Evolutionary conservation across 495 filamentous ascomycete genomes (phyloP), one percentile per base, ranked within the genome.

Genomic region (Aspergillus olivimuriae): DNA sequence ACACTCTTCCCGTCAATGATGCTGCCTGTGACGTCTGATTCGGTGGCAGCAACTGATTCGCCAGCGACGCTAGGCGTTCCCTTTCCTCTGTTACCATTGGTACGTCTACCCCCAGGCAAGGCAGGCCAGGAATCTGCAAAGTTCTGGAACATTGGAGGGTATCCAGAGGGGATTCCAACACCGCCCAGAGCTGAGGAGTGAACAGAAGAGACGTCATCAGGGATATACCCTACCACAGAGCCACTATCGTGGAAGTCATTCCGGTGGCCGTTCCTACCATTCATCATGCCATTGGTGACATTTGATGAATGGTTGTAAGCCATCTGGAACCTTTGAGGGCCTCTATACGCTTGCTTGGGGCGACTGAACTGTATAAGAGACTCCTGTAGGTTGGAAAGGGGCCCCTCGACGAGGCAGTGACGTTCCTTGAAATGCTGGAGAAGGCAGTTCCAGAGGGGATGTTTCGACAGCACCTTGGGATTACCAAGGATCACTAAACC

Each of bases 401-500:
- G 91, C 1, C 92, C 92, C 60, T 99, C 92, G 31, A 99, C 92
- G 5, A 99, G 75, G 55, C 91, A 97, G 48, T 94, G 91, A 46
- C 81, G 83, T 59, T 97, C 92, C 70, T 99, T 99, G 75, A 96
- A 99, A 56, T 99, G 92, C 19, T 94, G 74, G 7, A 99, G 74
- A 16, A 99, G 81, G 59, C 89, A 91, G 55, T 99, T 94, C 92
- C 92, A 99, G 12, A 99, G 71, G 37, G 94, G 92, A 63, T 99
- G 92, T 69, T 97, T 99, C 18, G 89, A 90, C 28, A 99, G 66
- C 32, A 99, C 92, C 69, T 99, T 99, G 7, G 92, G 92, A 59
- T 99, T 99, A 36, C 94, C 92, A 14, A 99, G 81, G 47, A 99
- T 95, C 34, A 94, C 92, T 39, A 96, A 66, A 36, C 92, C 92